phyloP scores from a whole-genome alignment of 2,329 filamentous ascomycete genomes.

The Epichloe elymi region DNA sequence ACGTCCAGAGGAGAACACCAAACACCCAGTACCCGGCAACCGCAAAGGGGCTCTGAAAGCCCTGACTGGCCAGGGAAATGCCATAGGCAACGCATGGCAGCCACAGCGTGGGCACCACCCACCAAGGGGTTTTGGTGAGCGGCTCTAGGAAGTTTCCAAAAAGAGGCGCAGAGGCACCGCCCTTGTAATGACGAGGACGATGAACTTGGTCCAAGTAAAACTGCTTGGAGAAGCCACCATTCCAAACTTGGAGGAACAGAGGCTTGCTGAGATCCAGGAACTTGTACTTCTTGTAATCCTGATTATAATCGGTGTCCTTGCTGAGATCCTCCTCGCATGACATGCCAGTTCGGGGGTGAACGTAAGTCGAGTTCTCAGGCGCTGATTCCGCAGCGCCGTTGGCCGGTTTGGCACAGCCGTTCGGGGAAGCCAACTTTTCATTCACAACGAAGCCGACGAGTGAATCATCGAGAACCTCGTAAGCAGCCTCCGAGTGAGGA shows the following conservation, averaged over 20 bases:
- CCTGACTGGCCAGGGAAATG: constrained; percentile 48
- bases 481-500: constrained; percentile 80
- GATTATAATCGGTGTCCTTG: constrained; percentile 63
- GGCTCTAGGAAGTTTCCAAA: constrained; percentile 99
- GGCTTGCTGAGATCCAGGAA: constrained; percentile 84
- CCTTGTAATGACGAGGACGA: constrained; percentile 88
- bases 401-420: constrained; percentile 11
- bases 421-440: constrained; percentile 31
- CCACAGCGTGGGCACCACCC: constrained; percentile 74
- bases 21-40: constrained; percentile 50
- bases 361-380: constrained; percentile 17
- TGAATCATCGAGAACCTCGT: constrained; percentile 83
- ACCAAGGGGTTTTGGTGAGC: constrained; percentile 92
- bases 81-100: constrained; percentile 68
- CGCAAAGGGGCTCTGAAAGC: constrained; percentile 36
- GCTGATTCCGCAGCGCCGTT: constrained; percentile 16
- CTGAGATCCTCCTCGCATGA: constrained; percentile 75
- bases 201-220: constrained; percentile 97
- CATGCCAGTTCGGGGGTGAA: constrained; percentile 68
- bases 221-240: constrained; percentile 77
- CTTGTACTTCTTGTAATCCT: constrained; percentile 81
- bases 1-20: constrained; percentile 71
- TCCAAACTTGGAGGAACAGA: constrained; percentile 78
- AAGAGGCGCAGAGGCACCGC: constrained; percentile 78
- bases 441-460: constrained; percentile 68